phyloP scores from a whole-genome alignment of 1,284 basidiomycete species.

The Mrakiaceae sp. region DNA sequence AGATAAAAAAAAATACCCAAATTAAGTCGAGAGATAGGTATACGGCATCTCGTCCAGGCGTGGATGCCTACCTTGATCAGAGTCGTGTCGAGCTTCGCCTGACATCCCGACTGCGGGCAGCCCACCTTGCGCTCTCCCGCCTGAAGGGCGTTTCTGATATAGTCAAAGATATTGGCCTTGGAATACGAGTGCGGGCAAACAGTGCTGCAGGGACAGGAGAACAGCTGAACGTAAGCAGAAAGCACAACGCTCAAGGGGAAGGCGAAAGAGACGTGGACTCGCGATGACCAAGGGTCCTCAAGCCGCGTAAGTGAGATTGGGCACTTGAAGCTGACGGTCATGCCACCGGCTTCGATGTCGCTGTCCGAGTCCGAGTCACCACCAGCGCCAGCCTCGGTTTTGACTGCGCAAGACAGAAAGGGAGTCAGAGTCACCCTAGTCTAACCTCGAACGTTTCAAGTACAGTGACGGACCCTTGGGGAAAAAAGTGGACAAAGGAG shows the following conservation, averaged over 20 bases:
- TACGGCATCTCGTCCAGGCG: neutral
- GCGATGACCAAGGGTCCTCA: slow-evolving; percentile 1
- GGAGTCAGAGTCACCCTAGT: neutral
- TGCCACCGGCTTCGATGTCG: neutral
- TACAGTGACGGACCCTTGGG: neutral
- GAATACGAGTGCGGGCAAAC: slow-evolving; percentile 1
- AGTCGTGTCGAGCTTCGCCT: neutral
- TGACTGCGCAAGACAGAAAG: too few species aligned
- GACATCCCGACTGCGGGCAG: neutral
- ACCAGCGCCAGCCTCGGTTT: neutral
- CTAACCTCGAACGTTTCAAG: neutral
- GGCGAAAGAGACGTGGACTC: neutral
- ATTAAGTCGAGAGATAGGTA: neutral
- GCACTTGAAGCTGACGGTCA: neutral
- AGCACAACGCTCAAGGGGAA: neutral
- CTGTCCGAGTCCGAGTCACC: neutral
- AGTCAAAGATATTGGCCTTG: neutral
- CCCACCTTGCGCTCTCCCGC: neutral
- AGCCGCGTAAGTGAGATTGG: neutral
- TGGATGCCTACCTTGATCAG: neutral
- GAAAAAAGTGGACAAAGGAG: neutral
- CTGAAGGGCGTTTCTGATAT: neutral
- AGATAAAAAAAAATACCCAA: neutral
- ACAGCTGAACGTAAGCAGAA: neutral
- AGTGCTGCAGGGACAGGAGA: neutral